phyloP scores from a whole-genome alignment of 164 flowering plant species.

The Kingdonia uniflora region DNA sequence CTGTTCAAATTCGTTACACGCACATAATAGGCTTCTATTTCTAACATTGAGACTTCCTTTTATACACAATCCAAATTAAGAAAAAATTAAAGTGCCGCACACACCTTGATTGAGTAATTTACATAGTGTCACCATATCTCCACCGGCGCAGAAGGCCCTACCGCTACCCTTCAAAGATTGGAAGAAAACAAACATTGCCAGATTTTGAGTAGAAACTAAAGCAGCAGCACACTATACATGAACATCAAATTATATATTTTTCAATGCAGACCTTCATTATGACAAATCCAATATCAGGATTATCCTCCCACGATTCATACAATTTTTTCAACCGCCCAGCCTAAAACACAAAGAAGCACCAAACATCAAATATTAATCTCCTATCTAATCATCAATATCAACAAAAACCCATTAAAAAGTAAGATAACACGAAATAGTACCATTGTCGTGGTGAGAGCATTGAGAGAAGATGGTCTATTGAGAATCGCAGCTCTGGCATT shows the following conservation, averaged over 20 bases:
- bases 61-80: too few species aligned
- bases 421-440: slow-evolving; percentile 24
- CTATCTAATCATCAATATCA: neutral
- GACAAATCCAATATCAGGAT: slow-evolving; percentile 68
- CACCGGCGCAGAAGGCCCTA: slow-evolving; percentile 77
- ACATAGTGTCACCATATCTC: slow-evolving; percentile 54
- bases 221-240: neutral
- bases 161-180: slow-evolving; percentile 56
- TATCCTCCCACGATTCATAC: slow-evolving; percentile 92
- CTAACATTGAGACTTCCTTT: too few species aligned
- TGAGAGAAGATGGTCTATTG: slow-evolving; percentile 65
- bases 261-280: slow-evolving; percentile 63
- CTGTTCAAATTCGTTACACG: too few species aligned
- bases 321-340: slow-evolving; percentile 56
- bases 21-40: too few species aligned
- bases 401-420: neutral
- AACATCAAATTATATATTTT: slow-evolving; percentile 4
- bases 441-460: slow-evolving; percentile 69
- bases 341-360: slow-evolving; percentile 17
- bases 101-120: slow-evolving; percentile 48
- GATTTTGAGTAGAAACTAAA: neutral
- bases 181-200: slow-evolving; percentile 11
- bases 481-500: slow-evolving; percentile 70
- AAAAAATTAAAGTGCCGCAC: too few species aligned
- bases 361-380: neutral